phyloP scores from a whole-genome alignment of 1,284 basidiomycete species.

The Rhodotorula sp. region DNA sequence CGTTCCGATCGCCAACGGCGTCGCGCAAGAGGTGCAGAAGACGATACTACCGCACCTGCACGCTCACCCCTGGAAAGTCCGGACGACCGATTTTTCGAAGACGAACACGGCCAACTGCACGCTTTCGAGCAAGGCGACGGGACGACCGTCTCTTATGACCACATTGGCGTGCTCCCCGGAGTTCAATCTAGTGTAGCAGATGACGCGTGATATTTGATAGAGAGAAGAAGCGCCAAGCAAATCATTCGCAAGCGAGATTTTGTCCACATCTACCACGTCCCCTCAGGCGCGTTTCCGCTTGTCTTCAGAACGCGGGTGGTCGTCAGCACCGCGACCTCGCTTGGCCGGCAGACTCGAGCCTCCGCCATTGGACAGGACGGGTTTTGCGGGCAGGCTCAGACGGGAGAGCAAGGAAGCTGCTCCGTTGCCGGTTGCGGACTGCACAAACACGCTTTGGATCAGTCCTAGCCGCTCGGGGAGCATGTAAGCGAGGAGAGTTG shows the following conservation, averaged over 20 bases:
- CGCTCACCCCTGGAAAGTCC: conserved; percentile 2
- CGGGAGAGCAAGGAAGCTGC: conserved; percentile 4
- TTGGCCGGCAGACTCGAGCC: background rate
- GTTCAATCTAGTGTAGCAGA: background rate
- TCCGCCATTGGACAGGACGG: background rate
- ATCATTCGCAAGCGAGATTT: background rate
- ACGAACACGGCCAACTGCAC: conserved; percentile 19
- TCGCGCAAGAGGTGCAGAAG: background rate
- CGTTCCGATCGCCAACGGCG: background rate
- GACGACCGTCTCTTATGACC: conserved; percentile 10
- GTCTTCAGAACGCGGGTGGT: background rate
- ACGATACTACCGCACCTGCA: background rate
- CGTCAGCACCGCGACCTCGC: conserved; percentile 5
- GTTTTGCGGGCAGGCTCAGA: background rate
- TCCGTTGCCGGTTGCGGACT: background rate
- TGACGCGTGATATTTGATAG: background rate
- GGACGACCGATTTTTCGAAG: conserved; percentile 9
- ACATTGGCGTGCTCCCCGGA: conserved; percentile 16
- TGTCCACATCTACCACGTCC: background rate
- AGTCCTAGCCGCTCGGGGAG: background rate
- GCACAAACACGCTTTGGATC: background rate
- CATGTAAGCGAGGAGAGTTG: too few species aligned
- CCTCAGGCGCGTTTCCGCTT: background rate
- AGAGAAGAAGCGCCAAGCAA: background rate
- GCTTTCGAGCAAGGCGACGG: background rate